Base-by-base conservation (phyloP, 352 stramenopile genomes). In the Phytophthora pinifolia region DNA sequence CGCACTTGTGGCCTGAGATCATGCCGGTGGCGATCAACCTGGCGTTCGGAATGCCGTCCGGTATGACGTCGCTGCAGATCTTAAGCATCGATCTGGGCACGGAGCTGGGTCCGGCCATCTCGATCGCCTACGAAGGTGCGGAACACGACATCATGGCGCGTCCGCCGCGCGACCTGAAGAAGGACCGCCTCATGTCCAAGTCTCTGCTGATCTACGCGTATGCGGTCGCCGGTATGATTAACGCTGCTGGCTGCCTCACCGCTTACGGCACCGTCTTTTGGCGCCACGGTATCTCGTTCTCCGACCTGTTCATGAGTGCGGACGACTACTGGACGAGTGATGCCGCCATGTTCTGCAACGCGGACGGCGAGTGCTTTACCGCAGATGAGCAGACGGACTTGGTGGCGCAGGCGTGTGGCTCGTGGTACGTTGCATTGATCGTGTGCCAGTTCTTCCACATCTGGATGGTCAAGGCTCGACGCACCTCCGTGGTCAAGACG, bases 21-120 rank as follows among this genome's bases (percentile, higher is more conserved):
- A 52, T 65, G 42, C 70, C 70, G 1, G 54, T 83, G 6, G 85
- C 88, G 12, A 67, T 96, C 17, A 74, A 76, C 46, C 81, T 93
- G 54, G 79, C 95, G 15, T 71, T 97, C 13, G 76, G 81, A 1
- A 87, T 91, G 46, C 90, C 89, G 0, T 50, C 87, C 4, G 79
- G 81, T 0, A 70, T 98, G 42, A 90, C 82, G 1, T 90, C 89
- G n/a, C 59, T 98, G 9, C 76, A 96, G 41, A 96, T 98, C 46
- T 65, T 98, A 25, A 79, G 67, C 38, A 91, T 97, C 37, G 88
- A 97, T 60, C 67, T 97, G 1, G 81, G 79, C 10, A 97, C 87
- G 0, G 92, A 98, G 55, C 85, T 97, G 9, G 75, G 82, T 17
- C 89, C 89, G 1, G 89, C 87, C 10, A 92, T 98, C 41, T 95